A percentile compares a stretch with the other conserved stretches of the same genome.
Evolutionary conservation across 805 yeast species (phyloP).

Genomic region (Metschnikowia noctiluminum): DNA sequence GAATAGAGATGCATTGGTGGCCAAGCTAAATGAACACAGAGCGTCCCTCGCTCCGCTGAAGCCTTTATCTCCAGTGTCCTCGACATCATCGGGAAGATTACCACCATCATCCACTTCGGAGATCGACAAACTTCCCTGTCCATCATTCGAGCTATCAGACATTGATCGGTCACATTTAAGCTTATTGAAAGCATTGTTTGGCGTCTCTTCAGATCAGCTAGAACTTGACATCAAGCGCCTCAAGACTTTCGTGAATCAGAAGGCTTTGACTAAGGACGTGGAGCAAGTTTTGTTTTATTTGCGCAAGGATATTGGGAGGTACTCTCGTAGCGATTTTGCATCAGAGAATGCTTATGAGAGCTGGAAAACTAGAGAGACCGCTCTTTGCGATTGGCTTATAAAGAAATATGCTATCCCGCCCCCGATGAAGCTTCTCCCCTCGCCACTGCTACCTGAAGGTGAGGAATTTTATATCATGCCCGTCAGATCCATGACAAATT

Average conservation of each 20-base stretch:
- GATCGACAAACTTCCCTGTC: conserved; percentile 30
- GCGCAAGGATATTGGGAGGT: conserved; percentile 43
- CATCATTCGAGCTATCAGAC: conserved; percentile 53
- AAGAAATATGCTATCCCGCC: conserved; percentile 34
- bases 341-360: conserved; percentile 21
- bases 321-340: conserved; percentile 22
- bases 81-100: neutral
- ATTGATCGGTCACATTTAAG: conserved; percentile 45
- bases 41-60: conserved; percentile 30
- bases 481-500: conserved; percentile 30
- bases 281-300: conserved; percentile 31
- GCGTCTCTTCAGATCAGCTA: conserved; percentile 43
- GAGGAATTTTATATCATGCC: conserved; percentile 39
- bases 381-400: conserved; percentile 21
- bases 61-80: conserved; percentile 5
- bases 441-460: conserved; percentile 33
- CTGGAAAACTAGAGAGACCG: conserved; percentile 34
- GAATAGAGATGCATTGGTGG: conserved; percentile 34
- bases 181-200: conserved; percentile 49
- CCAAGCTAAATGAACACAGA: conserved; percentile 44
- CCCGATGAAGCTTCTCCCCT: conserved; percentile 26
- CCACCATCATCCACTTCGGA: neutral
- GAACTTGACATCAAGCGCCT: conserved; percentile 52
- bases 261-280: conserved; percentile 36
- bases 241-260: conserved; percentile 40